Evolutionary conservation across 2,329 filamentous ascomycete species (phyloP).

Genomic region (Calonectria ilicicola): DNA sequence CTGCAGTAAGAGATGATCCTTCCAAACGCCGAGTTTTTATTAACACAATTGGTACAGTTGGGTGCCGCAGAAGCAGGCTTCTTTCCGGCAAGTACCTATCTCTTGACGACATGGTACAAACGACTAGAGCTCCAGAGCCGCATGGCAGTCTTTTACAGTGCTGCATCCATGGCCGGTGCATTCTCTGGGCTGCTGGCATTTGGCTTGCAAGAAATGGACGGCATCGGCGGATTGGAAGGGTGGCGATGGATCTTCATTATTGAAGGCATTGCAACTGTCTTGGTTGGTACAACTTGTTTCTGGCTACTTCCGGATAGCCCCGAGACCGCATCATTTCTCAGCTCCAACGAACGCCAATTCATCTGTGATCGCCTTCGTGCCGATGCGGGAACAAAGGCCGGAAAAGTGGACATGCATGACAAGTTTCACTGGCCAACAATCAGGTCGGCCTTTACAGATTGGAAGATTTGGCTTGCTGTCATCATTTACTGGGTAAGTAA

Average conservation of each 20-base stretch:
- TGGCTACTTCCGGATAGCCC: conserved; percentile 2
- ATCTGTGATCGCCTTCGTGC: not conserved
- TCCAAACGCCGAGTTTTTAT: not conserved
- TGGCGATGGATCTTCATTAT: conserved; percentile 27
- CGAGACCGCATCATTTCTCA: conserved; percentile 6
- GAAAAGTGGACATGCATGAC: not conserved
- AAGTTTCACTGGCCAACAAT: conserved; percentile 7
- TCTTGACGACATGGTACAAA: conserved; percentile 2
- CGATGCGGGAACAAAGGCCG: not conserved
- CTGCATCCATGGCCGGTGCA: conserved; percentile 16
- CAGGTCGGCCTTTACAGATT: not conserved
- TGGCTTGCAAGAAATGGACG: conserved; percentile 14
- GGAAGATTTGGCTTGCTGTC: conserved; percentile 21
- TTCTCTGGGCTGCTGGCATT: conserved; percentile 14
- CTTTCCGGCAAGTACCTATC: conserved; percentile 15
- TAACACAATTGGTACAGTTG: not conserved
- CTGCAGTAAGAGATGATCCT: not conserved
- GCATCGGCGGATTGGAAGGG: not conserved
- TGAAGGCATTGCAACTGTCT: conserved; percentile 11
- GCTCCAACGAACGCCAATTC: not conserved
- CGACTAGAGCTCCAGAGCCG: conserved; percentile 13
- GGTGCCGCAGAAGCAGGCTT: conserved; percentile 13
- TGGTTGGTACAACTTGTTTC: not conserved
- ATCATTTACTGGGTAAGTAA: conserved; percentile 16
- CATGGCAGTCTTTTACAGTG: conserved; percentile 9